Percentiles rank a stretch among this genome's conserved stretches.
phyloP scores from a whole-genome alignment of 441 rosid species.

The Jatropha multifida region DNA sequence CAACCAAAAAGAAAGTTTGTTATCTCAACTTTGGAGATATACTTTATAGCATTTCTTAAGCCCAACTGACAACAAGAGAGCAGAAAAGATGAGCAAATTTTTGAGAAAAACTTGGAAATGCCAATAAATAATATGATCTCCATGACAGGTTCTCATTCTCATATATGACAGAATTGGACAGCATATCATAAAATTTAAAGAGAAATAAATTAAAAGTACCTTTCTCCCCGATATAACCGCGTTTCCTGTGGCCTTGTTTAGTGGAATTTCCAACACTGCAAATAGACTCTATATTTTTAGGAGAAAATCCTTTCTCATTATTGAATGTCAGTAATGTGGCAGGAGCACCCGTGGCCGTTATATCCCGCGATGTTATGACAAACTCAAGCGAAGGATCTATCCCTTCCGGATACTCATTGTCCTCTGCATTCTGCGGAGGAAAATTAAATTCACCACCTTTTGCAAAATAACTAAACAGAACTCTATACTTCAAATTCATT shows the following conservation, averaged over 20 bases:
- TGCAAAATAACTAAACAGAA: neutral
- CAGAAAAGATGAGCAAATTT: neutral
- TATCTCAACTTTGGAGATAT: neutral
- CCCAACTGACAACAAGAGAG: neutral
- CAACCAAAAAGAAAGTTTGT: neutral
- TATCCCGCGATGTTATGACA: constrained; percentile 65
- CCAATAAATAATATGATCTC: neutral
- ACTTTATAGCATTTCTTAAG: constrained; percentile 41
- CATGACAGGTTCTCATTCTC: neutral
- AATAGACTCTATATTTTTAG: constrained; percentile 53
- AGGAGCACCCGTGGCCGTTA: constrained; percentile 62
- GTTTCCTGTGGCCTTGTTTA: constrained; percentile 55
- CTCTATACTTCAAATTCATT: no score
- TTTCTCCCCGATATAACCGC: constrained; percentile 82
- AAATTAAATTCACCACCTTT: neutral
- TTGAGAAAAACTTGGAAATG: neutral
- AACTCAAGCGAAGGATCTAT: constrained; percentile 75
- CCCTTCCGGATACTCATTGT: constrained; percentile 62
- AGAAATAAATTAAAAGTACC: constrained; percentile 36
- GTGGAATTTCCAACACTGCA: constrained; percentile 65
- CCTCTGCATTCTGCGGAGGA: constrained; percentile 62
- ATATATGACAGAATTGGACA: neutral
- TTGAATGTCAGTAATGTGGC: constrained; percentile 69
- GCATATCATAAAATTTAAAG: no score
- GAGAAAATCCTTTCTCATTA: constrained; percentile 64